Evolutionary conservation across 2,329 filamentous ascomycete species (phyloP), one percentile per base, ranked within the genome.

Genomic region (Cryphonectria naterciae): DNA sequence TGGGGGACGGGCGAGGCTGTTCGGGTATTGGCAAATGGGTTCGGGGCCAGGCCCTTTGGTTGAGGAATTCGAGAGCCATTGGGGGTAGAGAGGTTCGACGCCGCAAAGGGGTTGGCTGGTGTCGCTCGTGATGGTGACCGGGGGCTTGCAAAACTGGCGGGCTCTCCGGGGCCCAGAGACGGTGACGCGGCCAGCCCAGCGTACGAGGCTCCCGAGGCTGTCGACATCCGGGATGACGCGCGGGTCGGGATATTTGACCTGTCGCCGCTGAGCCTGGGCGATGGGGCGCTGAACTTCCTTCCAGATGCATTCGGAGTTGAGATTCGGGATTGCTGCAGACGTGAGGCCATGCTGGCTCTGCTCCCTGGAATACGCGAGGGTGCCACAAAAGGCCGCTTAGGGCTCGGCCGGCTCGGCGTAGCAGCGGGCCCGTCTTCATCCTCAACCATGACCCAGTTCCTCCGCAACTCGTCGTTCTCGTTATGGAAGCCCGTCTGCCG

Each of bases 401-500:
- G 66, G 39, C 68, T 71, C 5, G 73, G 67, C n/a, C 73, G 70
- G 49, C 71, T 73, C 46, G 73, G 68, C 37, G 72, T 72, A 71
- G 75, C 69, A 46, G 61, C 32, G 65, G 73, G 74, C 68, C 68
- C 68, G 62, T 68, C 64, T 11, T 75, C 74, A 22, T 79, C 79
- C 5, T 83, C 82, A 37, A 94, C 88, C 73, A 94, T 84, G 39
- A 94, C 90, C 92, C 92, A 94, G 80, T 90, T 92, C 69, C 85
- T 87, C 41, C 87, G 84, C 7, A 92, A 82, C 60, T 91, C 88
- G 73, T 89, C 86, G 46, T 84, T 81, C 1, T 82, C 78, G 68
- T 83, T 80, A n/a, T 86, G 35, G 4, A 28, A 39, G 32, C 65
- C 69, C 2, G 71, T 83, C 72, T 89, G 87, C 60, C 87, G 82